Conservation (phyloP, 2,329 filamentous ascomycete species). For the Colletotrichum tamarilloi region DNA sequence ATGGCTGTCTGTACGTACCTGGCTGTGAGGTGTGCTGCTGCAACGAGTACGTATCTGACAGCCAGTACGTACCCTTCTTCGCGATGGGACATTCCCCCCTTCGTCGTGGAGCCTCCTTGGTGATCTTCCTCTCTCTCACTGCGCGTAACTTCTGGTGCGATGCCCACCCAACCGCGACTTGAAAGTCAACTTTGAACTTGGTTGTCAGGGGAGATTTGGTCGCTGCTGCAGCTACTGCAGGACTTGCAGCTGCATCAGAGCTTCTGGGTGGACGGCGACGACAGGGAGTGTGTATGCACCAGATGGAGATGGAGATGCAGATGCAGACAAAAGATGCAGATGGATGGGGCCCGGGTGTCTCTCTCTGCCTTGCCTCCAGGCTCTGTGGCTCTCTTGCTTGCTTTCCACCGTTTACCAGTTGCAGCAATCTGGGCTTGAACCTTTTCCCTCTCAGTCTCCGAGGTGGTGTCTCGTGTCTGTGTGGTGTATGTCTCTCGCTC, state of each 20-base stretch:
- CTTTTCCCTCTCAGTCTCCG: neutral
- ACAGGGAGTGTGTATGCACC: conserved; percentile 23
- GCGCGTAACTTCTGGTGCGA: too few relatives aligned
- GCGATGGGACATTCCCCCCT: neutral
- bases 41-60: neutral
- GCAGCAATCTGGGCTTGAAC: neutral
- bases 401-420: neutral
- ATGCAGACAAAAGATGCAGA: conserved; percentile 20
- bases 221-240: conserved; percentile 32
- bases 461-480: neutral
- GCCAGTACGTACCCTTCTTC: neutral
- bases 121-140: neutral
- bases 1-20: neutral
- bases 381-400: neutral
- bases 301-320: conserved; percentile 10
- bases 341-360: neutral
- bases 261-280: conserved; percentile 29
- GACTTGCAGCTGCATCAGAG: conserved; percentile 16
- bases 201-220: conserved; percentile 49
- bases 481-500: neutral
- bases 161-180: neutral
- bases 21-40: neutral
- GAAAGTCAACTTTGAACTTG: neutral
- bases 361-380: neutral
- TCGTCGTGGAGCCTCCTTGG: conserved; percentile 1